Conservation (phyloP, 768 basidiomycete species). For the Termitomyces sp. region DNA sequence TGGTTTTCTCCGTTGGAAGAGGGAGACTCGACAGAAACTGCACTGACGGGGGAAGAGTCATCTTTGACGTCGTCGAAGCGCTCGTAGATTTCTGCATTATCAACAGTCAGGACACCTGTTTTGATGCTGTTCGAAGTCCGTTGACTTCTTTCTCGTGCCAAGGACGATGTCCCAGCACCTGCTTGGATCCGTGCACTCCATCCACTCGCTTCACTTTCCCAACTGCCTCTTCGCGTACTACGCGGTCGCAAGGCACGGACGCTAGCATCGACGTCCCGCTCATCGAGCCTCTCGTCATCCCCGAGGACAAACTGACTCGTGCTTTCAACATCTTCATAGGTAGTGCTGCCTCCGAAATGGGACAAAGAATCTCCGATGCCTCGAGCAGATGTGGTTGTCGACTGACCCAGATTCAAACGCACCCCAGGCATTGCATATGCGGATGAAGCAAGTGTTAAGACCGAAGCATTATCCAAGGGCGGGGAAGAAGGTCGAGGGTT, state of each 20-base stretch:
- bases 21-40: slow-evolving; percentile 2
- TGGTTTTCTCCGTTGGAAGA: slow-evolving; percentile 5
- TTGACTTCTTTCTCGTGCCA: slow-evolving; percentile 48
- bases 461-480: slow-evolving; percentile 86
- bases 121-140: slow-evolving; percentile 59
- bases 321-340: slow-evolving; percentile 58
- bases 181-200: slow-evolving; percentile 75
- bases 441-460: slow-evolving; percentile 90
- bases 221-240: slow-evolving; percentile 82
- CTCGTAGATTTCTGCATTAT: slow-evolving; percentile 30
- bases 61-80: slow-evolving; percentile 20
- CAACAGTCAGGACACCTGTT: slow-evolving; percentile 52
- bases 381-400: slow-evolving; percentile 45
- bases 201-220: slow-evolving; percentile 85
- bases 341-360: slow-evolving; percentile 61
- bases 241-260: slow-evolving; percentile 85
- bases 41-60: slow-evolving; percentile 8
- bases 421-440: slow-evolving; percentile 73
- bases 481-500: slow-evolving; percentile 92
- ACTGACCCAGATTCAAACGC: slow-evolving; percentile 41
- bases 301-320: slow-evolving; percentile 62
- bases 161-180: slow-evolving; percentile 39
- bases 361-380: slow-evolving; percentile 61
- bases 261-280: slow-evolving; percentile 79
- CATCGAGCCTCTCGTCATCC: slow-evolving; percentile 60